Evolutionary conservation across 1,139 yeast species (phyloP).

Genomic region (Debaryomycetaceae sp.): DNA sequence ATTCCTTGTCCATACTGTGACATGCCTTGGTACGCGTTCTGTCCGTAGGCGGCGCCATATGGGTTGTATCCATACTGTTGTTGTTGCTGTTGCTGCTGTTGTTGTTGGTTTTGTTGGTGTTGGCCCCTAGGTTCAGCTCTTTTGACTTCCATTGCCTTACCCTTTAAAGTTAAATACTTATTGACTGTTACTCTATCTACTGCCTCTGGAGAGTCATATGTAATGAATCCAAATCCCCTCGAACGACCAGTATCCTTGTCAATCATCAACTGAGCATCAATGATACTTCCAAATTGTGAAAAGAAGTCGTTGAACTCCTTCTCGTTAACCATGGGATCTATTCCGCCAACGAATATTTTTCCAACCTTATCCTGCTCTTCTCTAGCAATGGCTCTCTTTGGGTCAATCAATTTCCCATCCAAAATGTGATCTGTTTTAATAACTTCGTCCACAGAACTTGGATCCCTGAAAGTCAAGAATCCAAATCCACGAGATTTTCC

Average conservation of each 20-base stretch:
- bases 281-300: conserved; percentile 85
- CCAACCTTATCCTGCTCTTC: conserved; percentile 98
- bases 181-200: conserved; percentile 88
- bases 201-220: conserved; percentile 93
- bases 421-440: conserved; percentile 83
- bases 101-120: conserved; percentile 39
- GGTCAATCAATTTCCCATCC: conserved; percentile 97
- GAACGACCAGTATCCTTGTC: conserved; percentile 98
- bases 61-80: conserved; percentile 19
- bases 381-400: conserved; percentile 95
- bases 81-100: conserved; percentile 38
- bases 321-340: conserved; percentile 93
- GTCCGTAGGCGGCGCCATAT: conserved; percentile 37
- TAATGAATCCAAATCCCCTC: conserved; percentile 96
- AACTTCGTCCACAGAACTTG: conserved; percentile 83
- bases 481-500: conserved; percentile 98
- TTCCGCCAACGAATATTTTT: conserved; percentile 97
- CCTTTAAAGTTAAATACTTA: conserved; percentile 79
- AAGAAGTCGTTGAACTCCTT: conserved; percentile 86
- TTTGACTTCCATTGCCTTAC: conserved; percentile 91
- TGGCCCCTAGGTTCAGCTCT: conserved; percentile 92
- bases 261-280: conserved; percentile 96
- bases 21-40: conserved; percentile 26
- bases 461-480: conserved; percentile 81
- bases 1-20: conserved; percentile 28